phyloP scores from a whole-genome alignment of 1,284 basidiomycete genomes.

The Tetrapyrgos nigripes region DNA sequence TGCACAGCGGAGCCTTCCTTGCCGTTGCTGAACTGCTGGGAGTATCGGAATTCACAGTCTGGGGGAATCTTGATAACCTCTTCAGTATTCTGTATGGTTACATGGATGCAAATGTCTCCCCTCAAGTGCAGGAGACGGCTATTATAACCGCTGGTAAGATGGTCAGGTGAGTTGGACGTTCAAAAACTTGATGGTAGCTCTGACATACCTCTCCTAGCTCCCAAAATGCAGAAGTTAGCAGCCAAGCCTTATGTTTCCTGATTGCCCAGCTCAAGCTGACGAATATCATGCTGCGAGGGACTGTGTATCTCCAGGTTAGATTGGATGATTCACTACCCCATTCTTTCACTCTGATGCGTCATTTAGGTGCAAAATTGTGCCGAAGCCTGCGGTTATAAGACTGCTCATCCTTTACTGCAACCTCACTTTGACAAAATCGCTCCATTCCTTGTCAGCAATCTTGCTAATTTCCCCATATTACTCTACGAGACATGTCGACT shows the following conservation, averaged over 20 bases:
- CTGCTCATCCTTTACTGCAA: slow-evolving; percentile 69
- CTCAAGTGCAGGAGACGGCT: slow-evolving; percentile 62
- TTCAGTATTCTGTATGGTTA: slow-evolving; percentile 56
- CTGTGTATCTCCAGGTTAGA: slow-evolving; percentile 72
- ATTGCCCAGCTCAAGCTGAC: slow-evolving; percentile 72
- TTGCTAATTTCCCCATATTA: slow-evolving; percentile 63
- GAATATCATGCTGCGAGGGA: slow-evolving; percentile 72
- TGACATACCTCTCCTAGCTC: slow-evolving; percentile 45
- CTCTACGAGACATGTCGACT: slow-evolving; percentile 70
- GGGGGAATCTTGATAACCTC: slow-evolving; percentile 38
- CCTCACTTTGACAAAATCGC: slow-evolving; percentile 78
- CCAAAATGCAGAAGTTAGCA: slow-evolving; percentile 52
- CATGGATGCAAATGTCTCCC: slow-evolving; percentile 46
- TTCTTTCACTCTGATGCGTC: slow-evolving; percentile 52
- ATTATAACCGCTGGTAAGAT: slow-evolving; percentile 65
- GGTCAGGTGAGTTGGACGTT: slow-evolving; percentile 72
- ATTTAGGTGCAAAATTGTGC: slow-evolving; percentile 47
- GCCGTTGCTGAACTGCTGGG: slow-evolving; percentile 52
- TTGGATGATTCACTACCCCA: slow-evolving; percentile 13
- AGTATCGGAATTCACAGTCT: slow-evolving; percentile 3
- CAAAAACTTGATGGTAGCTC: slow-evolving; percentile 1
- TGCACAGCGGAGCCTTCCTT: slow-evolving; percentile 52
- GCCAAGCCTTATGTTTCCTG: slow-evolving; percentile 68
- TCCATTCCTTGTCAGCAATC: slow-evolving; percentile 66
- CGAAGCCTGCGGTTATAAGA: slow-evolving; percentile 63